A percentile compares a stretch with the other conserved stretches of the same genome.
Conservation (phyloP, 768 basidiomycete species). For the Mycena vitilis region DNA sequence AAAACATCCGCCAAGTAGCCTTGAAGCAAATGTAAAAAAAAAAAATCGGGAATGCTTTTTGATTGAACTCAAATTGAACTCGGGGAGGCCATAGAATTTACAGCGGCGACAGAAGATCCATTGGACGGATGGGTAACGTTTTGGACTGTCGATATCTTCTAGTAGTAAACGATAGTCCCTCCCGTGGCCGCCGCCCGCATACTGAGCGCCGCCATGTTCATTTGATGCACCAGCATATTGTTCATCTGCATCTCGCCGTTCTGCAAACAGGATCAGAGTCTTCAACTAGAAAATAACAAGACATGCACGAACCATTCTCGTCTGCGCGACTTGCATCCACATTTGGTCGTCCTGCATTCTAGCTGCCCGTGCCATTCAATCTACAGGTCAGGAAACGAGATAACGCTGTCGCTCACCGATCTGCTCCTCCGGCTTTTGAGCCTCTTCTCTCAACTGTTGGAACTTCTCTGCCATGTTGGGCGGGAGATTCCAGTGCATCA, state of each 20-base stretch:
- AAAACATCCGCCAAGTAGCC: too few species aligned
- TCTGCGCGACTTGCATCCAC: conserved; percentile 11
- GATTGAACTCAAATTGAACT: too few species aligned
- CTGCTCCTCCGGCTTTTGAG: conserved; percentile 19
- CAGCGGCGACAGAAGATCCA: too few species aligned
- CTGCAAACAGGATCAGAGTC: not conserved
- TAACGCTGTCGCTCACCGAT: not conserved
- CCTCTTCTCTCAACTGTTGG: not conserved
- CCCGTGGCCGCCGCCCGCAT: conserved; percentile 12
- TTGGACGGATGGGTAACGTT: too few species aligned
- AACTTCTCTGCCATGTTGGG: conserved; percentile 11
- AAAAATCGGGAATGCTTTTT: too few species aligned
- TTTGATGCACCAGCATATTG: conserved; percentile 6
- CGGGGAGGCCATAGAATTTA: too few species aligned
- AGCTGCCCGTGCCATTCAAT: too few species aligned
- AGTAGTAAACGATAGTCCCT: conserved; percentile 7
- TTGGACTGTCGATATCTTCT: too few species aligned
- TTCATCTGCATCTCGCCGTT: conserved; percentile 12
- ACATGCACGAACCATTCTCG: conserved; percentile 8
- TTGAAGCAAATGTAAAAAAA: too few species aligned
- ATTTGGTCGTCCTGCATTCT: conserved; percentile 19
- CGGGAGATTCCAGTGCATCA: conserved; percentile 25
- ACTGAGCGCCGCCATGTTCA: not conserved
- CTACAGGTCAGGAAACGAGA: too few species aligned
- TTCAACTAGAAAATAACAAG: not conserved